Evolutionary conservation across 148 eudicot species (phyloP), one percentile per base, ranked within the genome.

Genomic region (Arctostaphylos glauca): DNA sequence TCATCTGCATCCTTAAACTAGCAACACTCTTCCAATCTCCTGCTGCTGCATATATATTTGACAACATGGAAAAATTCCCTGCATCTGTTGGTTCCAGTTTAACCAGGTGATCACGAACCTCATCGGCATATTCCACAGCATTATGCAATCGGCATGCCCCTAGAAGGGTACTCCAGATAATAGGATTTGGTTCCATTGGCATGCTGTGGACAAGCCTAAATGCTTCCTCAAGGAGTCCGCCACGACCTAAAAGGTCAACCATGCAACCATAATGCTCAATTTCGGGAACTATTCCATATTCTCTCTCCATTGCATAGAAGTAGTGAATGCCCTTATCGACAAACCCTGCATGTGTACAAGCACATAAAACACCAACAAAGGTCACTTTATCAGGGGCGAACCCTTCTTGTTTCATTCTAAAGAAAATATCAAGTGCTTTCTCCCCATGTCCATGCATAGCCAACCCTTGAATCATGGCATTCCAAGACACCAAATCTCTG

Each of bases 211-310:
- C 90, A 67, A 94, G 88, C 76, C 84, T 78, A 76, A 93, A 86
- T 44, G 98, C 99, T 87, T 96, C 94, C 72, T 83, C 75, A 23
- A 96, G 88, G 66, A 90, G 92, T 25, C 99, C 99, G 10, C 93
- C 91, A 41, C 99, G 98, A 5, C 97, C 97, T 81, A 96, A 83
- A 71, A 96, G 95, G 87, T 96, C 99, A 71, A 96, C 86, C 87
- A 94, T 79, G 82, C 99, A 96, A 55, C 95, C 99, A 83, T 92
- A 94, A 80, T 96, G 99, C 86, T 92, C 97, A 78, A 96, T 86
- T 84, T 89, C 85, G 38, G 97, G 95, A 55, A 77, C 74, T 46
- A 94, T 59, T 15, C 90, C 89, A 72, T 91, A 94, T 60, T 89
- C 92, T 58, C 77, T 91, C 85, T 92, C 94, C 98, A 96, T 94